Percentiles rank a stretch among this genome's conserved stretches.
These are phyloP conservation scores for Lablab purpureus DNA, from an alignment of 306 rosid genomes.

Conservation along the genomic window DNA sequence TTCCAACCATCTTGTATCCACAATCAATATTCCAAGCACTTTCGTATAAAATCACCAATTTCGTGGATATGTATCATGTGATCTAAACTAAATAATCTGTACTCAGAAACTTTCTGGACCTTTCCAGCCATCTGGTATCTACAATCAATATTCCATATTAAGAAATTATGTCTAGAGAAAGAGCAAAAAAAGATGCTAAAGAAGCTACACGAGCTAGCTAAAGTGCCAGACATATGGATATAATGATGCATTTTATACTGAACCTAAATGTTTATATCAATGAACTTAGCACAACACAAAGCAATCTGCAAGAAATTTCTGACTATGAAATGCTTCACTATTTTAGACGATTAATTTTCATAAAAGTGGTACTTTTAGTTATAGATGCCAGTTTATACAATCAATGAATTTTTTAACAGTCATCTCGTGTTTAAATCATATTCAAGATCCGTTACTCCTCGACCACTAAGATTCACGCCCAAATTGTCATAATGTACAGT, in stretches of 20 bases:
- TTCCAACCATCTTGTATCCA: not conserved
- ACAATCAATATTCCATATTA: constrained; percentile 21
- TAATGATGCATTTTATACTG: constrained; percentile 4
- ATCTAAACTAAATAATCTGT: not conserved
- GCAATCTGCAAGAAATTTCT: constrained; percentile 7
- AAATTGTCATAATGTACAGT: constrained; percentile 10
- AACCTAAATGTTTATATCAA: not conserved
- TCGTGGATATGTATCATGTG: constrained; percentile 15
- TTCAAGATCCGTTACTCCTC: not conserved
- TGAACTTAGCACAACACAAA: constrained; percentile 3
- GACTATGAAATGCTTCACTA: not conserved
- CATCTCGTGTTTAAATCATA: constrained; percentile 9
- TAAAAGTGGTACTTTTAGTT: not conserved
- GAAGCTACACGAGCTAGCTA: constrained; percentile 5
- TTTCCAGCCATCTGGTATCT: not conserved
- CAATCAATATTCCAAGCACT: constrained; percentile 3
- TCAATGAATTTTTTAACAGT: not conserved
- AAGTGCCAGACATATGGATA: not conserved
- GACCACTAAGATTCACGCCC: not conserved
- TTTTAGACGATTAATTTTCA: constrained; percentile 3
- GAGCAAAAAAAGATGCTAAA: not conserved
- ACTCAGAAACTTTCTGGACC: not conserved
- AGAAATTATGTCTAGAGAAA: constrained; percentile 7
- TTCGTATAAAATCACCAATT: constrained; percentile 6
- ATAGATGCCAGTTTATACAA: constrained; percentile 13